Percentiles rank a stretch among this genome's conserved stretches.
These are phyloP conservation scores for Albizia julibrissin DNA, from an alignment of 306 rosid genomes.

Conservation along the genomic window DNA sequence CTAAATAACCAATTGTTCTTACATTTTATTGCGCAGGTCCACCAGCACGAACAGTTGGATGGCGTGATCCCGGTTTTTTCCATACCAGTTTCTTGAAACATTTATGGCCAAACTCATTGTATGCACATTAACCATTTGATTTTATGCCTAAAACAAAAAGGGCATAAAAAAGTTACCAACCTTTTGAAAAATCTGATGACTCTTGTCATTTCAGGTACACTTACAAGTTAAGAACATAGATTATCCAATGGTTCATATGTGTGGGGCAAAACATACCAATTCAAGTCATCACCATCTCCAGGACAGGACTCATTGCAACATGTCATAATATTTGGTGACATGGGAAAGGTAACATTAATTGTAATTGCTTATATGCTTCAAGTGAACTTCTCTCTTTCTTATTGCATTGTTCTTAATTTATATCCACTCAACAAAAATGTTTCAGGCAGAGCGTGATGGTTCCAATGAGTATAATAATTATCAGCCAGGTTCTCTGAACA, in stretches of 20 bases:
- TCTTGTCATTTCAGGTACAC: constrained; percentile 42
- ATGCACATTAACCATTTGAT: constrained; percentile 7
- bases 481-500: constrained; percentile 80
- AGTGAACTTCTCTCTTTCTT: not conserved
- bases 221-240: constrained; percentile 53
- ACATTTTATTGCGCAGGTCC: constrained; percentile 39
- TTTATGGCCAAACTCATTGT: constrained; percentile 70
- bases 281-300: constrained; percentile 76
- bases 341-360: constrained; percentile 70
- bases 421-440: not conserved
- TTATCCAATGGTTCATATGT: constrained; percentile 39
- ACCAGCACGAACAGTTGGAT: constrained; percentile 82
- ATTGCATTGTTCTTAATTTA: no score
- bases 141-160: not conserved
- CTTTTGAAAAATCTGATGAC: not conserved
- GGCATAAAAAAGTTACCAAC: not conserved
- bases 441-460: constrained; percentile 90
- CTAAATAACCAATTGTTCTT: not conserved
- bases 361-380: not conserved
- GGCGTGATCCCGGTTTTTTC: constrained; percentile 89
- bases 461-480: constrained; percentile 75
- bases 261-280: constrained; percentile 59
- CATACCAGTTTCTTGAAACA: constrained; percentile 74
- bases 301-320: constrained; percentile 82
- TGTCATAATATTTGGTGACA: constrained; percentile 77